Evolutionary conservation across 2,329 filamentous ascomycete species (phyloP), one percentile per base, ranked within the genome.

Genomic region (Fusarium ambrosium): DNA sequence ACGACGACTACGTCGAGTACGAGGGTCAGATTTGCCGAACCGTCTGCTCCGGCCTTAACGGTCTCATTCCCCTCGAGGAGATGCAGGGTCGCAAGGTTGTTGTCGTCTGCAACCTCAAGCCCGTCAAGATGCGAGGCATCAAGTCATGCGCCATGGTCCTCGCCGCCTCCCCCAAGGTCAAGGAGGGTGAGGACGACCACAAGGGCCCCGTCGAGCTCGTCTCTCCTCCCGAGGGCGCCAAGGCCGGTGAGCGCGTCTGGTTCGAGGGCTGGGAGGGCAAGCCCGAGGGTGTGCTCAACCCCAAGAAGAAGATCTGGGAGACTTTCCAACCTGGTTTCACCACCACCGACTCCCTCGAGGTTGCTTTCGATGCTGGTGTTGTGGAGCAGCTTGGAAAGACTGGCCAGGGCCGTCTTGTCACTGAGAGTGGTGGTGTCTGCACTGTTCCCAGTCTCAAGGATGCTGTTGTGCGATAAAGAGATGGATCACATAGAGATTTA

Each of bases 261-360:
- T 99, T 99, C 82, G 94, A 98, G 82, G 97, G 97, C 58, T 99
- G 94, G 92, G 89, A 94, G 83, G 95, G 95, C 69, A 94, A 97
- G 87, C 95, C 97, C 0, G 97, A 99, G 89, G 93, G 92, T 72
- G 91, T 96, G 62, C 89, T 99, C 68, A 99, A 98, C 89, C 97
- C 97, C 68, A 99, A 99, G 92, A 99, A 98, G 92, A 98, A 98
- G 92, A 88, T 98, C 71, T 98, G 96, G 95, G 97, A 99, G 89
- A 94, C 90, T 11, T 94, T 98, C 85, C 96, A 98, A 88, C 95
- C 95, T 1, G 97, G 96, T 0, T 98, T 98, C 86, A 97, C 94
- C 34, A 99, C 96, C 9, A 97, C 93, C 2, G 92, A 93, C 9
- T 85, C 84, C 56, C 87, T 96, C 62, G 93, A 95, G 84, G 96